These are phyloP conservation scores for Bipolaris gigantea DNA, from an alignment of 2,329 filamentous ascomycete genomes.

Conservation along the genomic window DNA sequence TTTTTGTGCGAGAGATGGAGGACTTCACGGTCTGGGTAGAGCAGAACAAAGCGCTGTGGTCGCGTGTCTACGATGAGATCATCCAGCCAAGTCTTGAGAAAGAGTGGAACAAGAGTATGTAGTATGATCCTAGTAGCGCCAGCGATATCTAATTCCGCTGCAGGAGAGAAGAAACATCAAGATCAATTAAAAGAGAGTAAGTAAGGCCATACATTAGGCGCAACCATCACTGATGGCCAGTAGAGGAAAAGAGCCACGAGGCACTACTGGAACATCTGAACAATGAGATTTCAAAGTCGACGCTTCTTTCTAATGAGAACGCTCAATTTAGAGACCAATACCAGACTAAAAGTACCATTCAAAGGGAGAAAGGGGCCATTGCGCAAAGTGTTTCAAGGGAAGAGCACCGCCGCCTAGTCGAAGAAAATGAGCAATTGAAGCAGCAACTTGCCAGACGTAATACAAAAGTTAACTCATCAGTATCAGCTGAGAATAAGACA, in stretches of 20 bases:
- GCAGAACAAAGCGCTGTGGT: slow-evolving; percentile 33
- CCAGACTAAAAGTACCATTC: neutral
- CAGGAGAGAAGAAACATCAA: slow-evolving; percentile 32
- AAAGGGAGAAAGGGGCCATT: neutral
- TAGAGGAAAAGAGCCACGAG: slow-evolving; percentile 37
- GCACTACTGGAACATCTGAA: slow-evolving; percentile 31
- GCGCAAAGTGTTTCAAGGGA: neutral
- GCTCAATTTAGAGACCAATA: slow-evolving; percentile 3
- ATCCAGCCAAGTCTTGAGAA: slow-evolving; percentile 36
- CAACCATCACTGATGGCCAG: slow-evolving; percentile 3
- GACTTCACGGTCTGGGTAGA: slow-evolving; percentile 34
- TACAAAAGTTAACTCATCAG: slow-evolving; percentile 1
- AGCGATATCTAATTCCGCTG: slow-evolving; percentile 2
- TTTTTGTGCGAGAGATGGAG: slow-evolving; percentile 23
- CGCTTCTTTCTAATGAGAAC: slow-evolving; percentile 30
- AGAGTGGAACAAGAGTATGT: slow-evolving; percentile 41
- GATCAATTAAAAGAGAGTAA: slow-evolving; percentile 33
- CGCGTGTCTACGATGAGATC: slow-evolving; percentile 41
- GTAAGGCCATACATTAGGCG: neutral
- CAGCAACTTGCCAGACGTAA: slow-evolving; percentile 2
- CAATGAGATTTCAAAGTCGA: slow-evolving; percentile 31
- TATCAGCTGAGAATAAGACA: neutral
- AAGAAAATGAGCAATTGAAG: slow-evolving; percentile 11
- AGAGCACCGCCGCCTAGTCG: slow-evolving; percentile 14
- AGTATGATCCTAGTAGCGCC: slow-evolving; percentile 2